phyloP scores from a whole-genome alignment of 371 early-diverging fungal species.

The Haplosporangium sp. region DNA sequence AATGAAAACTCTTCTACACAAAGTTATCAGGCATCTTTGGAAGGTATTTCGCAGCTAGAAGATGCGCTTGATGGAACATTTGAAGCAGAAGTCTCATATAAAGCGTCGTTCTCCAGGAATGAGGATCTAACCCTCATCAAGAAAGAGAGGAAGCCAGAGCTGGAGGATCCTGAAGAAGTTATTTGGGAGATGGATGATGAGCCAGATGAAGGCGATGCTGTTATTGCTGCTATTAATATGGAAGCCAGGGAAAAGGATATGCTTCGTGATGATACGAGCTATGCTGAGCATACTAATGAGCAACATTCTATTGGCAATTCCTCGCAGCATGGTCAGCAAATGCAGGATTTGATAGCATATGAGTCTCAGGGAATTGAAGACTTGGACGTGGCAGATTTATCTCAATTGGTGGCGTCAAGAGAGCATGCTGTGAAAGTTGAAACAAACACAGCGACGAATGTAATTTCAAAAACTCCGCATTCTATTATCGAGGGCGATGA shows the following conservation, averaged over 20 bases:
- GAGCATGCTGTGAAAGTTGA: neutral
- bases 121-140: neutral
- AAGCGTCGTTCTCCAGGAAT: neutral
- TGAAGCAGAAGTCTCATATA: neutral
- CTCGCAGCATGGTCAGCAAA: neutral
- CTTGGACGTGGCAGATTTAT: conserved; percentile 26
- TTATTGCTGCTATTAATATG: no score
- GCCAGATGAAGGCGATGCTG: neutral
- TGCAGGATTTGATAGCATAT: neutral
- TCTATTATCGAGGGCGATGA: conserved; percentile 1
- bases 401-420: conserved; percentile 16
- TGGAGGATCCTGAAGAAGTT: conserved; percentile 19
- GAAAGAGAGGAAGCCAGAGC: neutral
- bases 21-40: neutral
- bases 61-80: neutral
- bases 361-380: conserved; percentile 37
- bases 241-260: neutral
- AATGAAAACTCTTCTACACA: neutral
- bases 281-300: neutral
- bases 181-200: conserved; percentile 40
- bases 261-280: neutral
- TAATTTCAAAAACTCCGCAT: neutral
- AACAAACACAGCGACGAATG: neutral
- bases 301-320: neutral
- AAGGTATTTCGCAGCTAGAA: neutral